Evolutionary conservation across 1,139 yeast species (phyloP), one percentile per base, ranked within the genome.

Genomic region (Debaryomycetaceae sp.): DNA sequence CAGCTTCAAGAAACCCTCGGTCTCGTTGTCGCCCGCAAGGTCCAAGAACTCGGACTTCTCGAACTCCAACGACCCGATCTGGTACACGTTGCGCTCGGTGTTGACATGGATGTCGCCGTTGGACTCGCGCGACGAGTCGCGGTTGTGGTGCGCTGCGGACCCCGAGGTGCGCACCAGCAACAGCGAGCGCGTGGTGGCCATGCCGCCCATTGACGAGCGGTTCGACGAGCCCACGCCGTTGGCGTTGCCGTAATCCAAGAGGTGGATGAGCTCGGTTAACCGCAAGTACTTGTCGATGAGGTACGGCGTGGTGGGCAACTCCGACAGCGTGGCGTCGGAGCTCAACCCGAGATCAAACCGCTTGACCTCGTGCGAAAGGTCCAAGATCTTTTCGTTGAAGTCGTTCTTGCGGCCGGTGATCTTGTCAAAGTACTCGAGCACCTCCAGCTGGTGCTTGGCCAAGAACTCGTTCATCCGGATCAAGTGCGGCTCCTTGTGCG

Each of bases 401-500:
- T 83, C 89, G 42, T 78, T 61, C 43, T 77, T 79, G 35, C 83
- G 64, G 4, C 78, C 81, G 0, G 95, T 83, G 23, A 88, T 71
- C 40, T 74, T 75, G 45, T 80, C 86, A 45, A 82, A 75, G 54
- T 84, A 89, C 23, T 75, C 78, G 18, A 64, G 49, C 10, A 89
- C 60, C 42, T 84, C 86, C 0, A 48, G 56, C 35, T 69, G 69
- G 46, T 83, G 81, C 13, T 59, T 61, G 2, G 66, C 64, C 28
- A 89, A 66, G 44, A 89, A 88, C 3, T 48, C 52, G 51, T 89
- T 89, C 76, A 89, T 70, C 20, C 63, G 66, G 18, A 74, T 66
- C 59, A 91, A 65, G 64, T 82, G 86, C 1, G 93, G 86, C 48
- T 89, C 97, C 49, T 88, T 89, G 32, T 73, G 84, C 40, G 50